phyloP scores from a whole-genome alignment of 345 rosid genomes.

The Eucalyptus sp. region DNA sequence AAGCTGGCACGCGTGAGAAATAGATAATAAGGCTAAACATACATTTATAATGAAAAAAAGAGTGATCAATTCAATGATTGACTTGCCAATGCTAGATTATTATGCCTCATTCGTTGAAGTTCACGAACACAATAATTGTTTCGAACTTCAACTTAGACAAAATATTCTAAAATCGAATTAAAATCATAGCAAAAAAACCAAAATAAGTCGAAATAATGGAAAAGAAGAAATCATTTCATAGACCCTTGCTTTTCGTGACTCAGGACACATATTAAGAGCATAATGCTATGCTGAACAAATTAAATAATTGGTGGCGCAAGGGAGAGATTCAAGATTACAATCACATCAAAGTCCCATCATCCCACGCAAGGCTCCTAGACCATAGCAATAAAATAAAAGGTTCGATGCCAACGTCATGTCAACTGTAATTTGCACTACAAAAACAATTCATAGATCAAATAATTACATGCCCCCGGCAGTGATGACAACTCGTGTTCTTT shows the following conservation, averaged over 20 bases:
- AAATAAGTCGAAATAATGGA: not conserved
- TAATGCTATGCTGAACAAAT: not conserved
- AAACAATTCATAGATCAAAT: not conserved
- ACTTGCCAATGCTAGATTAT: not conserved
- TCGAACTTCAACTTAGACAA: not conserved
- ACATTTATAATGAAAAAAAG: not conserved
- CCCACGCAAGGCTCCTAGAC: not conserved
- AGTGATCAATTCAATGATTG: fast-evolving
- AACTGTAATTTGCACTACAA: not conserved
- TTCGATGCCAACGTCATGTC: not conserved
- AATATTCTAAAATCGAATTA: not conserved
- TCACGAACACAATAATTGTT: not conserved
- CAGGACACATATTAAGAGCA: not conserved
- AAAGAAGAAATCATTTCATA: not conserved
- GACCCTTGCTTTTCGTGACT: not conserved
- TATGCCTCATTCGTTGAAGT: not conserved
- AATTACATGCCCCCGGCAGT: not conserved
- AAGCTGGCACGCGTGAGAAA: fast-evolving
- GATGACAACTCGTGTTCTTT: not conserved
- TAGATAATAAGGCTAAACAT: not conserved
- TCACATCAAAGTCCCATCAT: not conserved
- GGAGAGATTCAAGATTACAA: not conserved
- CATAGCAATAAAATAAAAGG: not conserved
- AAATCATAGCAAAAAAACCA: not conserved
- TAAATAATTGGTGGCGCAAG: not conserved